These are phyloP conservation scores for Choricystis sp. DNA, from an alignment of 139 green algal species.

Conservation along the genomic window DNA sequence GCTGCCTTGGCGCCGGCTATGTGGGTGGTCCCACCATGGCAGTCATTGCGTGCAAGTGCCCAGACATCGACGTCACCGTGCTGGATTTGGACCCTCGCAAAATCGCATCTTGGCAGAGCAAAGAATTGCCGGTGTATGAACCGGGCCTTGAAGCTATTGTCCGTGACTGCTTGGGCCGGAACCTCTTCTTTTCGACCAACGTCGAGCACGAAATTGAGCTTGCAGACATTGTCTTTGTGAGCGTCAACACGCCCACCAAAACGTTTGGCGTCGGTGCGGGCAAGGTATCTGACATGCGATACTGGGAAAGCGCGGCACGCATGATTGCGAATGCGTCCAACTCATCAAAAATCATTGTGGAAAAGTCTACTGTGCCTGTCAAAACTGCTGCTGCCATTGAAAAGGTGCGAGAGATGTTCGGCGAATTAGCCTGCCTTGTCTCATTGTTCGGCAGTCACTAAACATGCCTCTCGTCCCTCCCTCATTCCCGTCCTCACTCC, in stretches of 20 bases:
- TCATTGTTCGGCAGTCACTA: no score
- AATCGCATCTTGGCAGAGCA: conserved; percentile 89
- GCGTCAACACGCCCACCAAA: conserved; percentile 98
- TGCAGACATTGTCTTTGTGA: conserved; percentile 95
- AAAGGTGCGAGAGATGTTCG: no score
- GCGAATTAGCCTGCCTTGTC: no score
- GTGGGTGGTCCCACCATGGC: conserved; percentile 43
- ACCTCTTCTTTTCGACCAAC: conserved; percentile 96
- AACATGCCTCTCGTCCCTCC: no score
- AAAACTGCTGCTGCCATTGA: conserved; percentile 97
- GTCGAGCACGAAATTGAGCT: conserved; percentile 80
- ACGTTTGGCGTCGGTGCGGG: conserved; percentile 86
- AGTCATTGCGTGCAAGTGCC: conserved; percentile 90
- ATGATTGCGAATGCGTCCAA: conserved; percentile 77
- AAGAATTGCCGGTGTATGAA: conserved; percentile 98
- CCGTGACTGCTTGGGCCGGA: conserved; percentile 50
- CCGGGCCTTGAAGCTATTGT: conserved; percentile 88
- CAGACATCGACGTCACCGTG: conserved; percentile 88
- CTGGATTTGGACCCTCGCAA: conserved; percentile 73
- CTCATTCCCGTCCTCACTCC: no score
- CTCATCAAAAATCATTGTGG: conserved; percentile 90
- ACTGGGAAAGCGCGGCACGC: conserved; percentile 94
- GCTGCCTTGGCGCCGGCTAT: conserved; percentile 5
- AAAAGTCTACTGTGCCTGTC: conserved; percentile 99
- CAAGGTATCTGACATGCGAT: conserved; percentile 93